Base-by-base conservation (phyloP, 345 rosid genomes). In the Melaleuca quinquenervia region DNA sequence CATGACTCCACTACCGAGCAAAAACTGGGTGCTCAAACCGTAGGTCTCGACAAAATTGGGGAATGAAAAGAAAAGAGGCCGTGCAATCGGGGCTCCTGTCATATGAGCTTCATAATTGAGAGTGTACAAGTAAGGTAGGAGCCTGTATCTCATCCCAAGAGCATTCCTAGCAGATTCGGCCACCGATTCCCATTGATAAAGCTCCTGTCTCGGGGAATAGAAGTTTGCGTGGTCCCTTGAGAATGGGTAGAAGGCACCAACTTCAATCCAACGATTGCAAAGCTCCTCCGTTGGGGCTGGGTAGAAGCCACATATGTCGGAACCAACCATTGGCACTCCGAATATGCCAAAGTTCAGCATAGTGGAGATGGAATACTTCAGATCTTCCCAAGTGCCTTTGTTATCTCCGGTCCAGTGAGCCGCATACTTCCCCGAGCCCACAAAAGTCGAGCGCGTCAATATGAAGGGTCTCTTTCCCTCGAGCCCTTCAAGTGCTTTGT, bases 361-460 rank as follows among this genome's bases (percentile, higher is more conserved):
- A 0, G 99, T 98, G 22, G 98, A 92, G 83, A 98, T 96, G 52
- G 99, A 98, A 80, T 94, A 94, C 91, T 85, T 96, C 87, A 98
- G 89, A 91, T 96, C 91, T 52, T 98, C 91, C 99, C 99, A 98
- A 6, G 96, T 98, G 45, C 98, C 99, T 89, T 96, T 56, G 82
- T 96, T 98, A 84, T 98, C 99, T 84, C 99, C 98, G 0, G 99
- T 98, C 99, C 98, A 98, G 36, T 97, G 99, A 80, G 99, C 99
- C 60, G 93, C 92, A 87, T 97, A 97, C 49, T 93, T 89, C 64
- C 99, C 99, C 0, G 99, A 96, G 82, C 99, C 99, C 54, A 97
- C 98, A 16, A 74, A 96, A 24, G 99, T 96, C 52, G 99, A 97
- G 54, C 98, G 93, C 0, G 99, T 90, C 64, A 97, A 45, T 21